A percentile compares a stretch with the other conserved stretches of the same genome.
phyloP scores from a whole-genome alignment of 2,329 filamentous ascomycete species.

The Clonostachys rhizophaga region DNA sequence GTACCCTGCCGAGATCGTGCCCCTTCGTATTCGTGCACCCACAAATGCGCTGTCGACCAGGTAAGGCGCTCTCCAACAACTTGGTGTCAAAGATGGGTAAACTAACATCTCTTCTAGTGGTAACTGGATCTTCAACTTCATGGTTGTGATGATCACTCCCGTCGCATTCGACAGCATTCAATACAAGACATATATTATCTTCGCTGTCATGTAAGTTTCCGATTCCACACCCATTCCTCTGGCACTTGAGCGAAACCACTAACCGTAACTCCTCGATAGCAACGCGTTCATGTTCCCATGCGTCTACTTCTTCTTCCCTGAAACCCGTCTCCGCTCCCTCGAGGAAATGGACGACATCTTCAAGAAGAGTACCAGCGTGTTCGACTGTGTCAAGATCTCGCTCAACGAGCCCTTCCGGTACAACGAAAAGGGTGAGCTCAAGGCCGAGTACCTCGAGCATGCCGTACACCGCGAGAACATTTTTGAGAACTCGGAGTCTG shows the following conservation, averaged over 20 bases:
- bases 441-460: not conserved
- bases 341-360: constrained; percentile 54
- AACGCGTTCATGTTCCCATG: constrained; percentile 17
- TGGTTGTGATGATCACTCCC: constrained; percentile 69
- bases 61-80: constrained; percentile 28
- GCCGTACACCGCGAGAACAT: too few species aligned
- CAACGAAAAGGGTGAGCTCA: not conserved
- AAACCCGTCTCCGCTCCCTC: constrained; percentile 39
- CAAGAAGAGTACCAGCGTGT: constrained; percentile 4
- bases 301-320: constrained; percentile 37
- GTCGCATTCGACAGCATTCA: constrained; percentile 57
- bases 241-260: too few species aligned
- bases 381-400: not conserved
- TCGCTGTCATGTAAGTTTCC: constrained; percentile 28
- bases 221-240: too few species aligned
- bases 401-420: not conserved
- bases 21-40: constrained; percentile 48
- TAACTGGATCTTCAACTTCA: constrained; percentile 10
- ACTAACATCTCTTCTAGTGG: not conserved
- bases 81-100: constrained; percentile 65
- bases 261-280: too few species aligned
- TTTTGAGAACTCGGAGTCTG: too few species aligned
- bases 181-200: constrained; percentile 51
- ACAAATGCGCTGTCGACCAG: constrained; percentile 53
- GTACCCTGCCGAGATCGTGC: constrained; percentile 57